phyloP scores from a whole-genome alignment of 2,329 filamentous ascomycete genomes.

The Rutstroemia sp. region DNA sequence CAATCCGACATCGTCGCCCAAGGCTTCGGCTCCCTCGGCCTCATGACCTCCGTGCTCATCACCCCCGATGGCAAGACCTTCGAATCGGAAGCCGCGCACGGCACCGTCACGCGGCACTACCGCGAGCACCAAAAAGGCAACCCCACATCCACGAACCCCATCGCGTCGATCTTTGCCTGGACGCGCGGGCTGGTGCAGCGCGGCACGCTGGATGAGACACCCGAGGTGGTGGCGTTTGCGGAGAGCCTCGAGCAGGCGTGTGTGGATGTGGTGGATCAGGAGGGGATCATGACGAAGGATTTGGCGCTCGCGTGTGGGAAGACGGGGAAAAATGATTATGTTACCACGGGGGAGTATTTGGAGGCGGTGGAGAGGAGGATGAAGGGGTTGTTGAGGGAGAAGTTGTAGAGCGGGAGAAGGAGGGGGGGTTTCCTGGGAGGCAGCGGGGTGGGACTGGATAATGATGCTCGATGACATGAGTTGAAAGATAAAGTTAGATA shows the following conservation, averaged over 20 bases:
- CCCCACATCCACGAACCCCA: slow-evolving; percentile 97
- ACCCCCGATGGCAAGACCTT: slow-evolving; percentile 96
- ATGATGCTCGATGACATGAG: background rate
- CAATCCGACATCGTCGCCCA: slow-evolving; percentile 98
- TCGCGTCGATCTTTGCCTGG: slow-evolving; percentile 98
- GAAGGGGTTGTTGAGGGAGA: slow-evolving; percentile 71
- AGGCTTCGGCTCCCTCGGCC: slow-evolving; percentile 93
- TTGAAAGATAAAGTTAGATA: too few relatives aligned
- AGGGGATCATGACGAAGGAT: slow-evolving; percentile 99
- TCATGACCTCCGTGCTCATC: slow-evolving; percentile 97
- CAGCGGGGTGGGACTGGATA: background rate
- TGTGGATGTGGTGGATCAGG: slow-evolving; percentile 85
- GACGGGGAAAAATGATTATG: slow-evolving; percentile 75
- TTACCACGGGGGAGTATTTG: slow-evolving; percentile 88
- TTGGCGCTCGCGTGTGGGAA: slow-evolving; percentile 90
- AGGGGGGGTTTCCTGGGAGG: background rate
- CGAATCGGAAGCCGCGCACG: slow-evolving; percentile 96
- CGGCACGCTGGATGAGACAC: slow-evolving; percentile 87
- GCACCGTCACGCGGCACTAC: slow-evolving; percentile 96
- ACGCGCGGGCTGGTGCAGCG: slow-evolving; percentile 90
- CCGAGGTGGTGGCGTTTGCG: slow-evolving; percentile 84
- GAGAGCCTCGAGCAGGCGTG: slow-evolving; percentile 89
- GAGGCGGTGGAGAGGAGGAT: slow-evolving; percentile 86
- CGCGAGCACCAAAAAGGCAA: slow-evolving; percentile 97
- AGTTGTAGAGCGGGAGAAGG: slow-evolving; percentile 44